Base-by-base conservation (phyloP, 2,329 filamentous ascomycete species). In the Arthroderma uncinatum region DNA sequence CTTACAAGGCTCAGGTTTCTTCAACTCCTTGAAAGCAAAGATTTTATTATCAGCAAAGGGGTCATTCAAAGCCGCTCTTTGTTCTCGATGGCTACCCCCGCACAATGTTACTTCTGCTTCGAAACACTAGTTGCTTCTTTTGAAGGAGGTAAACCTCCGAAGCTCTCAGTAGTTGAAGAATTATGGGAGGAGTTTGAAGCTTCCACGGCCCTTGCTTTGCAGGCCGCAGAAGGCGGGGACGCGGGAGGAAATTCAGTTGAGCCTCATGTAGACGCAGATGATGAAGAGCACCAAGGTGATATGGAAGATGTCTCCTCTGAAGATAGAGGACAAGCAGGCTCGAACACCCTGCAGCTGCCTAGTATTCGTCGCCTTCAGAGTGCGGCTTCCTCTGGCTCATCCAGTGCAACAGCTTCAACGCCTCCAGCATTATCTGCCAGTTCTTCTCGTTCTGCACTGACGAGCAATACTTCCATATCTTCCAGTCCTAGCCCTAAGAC, bases 91-190 rank as follows among this genome's bases (percentile, higher is more conserved):
- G 92, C 93, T 53, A 86, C 86, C 58, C 74, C 82, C 65, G 85
- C 85, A 59, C 92, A 97, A 73, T 96, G 91, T 73, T 83, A 92
- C 67, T 91, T 85, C 73, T 96, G 91, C 77, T 97, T 98, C 78
- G 93, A 98, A 74, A 79, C 79, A 40, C 83, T 98, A 37, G 79
- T 82, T 53, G 86, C 91, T 56, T 81, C 83, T 60, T 87, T 95
- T 63, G 81, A 89, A 63, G 76, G 80, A 62, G 84, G 85, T 60
- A 78, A 84, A 58, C 75, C 87, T 9, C 77, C 90, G 64, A 78
- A 77, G 53, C 82, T 97, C 23, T 70, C 76, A 44, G 78, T 85
- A 62, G 79, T 95, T 59, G 82, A 92, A 73, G 75, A 82, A 16
- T 82, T 86, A 6, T 95, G 82, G 80, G 74, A 77, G 52, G 71